phyloP scores from a whole-genome alignment of 768 basidiomycete genomes.

The Tricholoma hemisulphureum region DNA sequence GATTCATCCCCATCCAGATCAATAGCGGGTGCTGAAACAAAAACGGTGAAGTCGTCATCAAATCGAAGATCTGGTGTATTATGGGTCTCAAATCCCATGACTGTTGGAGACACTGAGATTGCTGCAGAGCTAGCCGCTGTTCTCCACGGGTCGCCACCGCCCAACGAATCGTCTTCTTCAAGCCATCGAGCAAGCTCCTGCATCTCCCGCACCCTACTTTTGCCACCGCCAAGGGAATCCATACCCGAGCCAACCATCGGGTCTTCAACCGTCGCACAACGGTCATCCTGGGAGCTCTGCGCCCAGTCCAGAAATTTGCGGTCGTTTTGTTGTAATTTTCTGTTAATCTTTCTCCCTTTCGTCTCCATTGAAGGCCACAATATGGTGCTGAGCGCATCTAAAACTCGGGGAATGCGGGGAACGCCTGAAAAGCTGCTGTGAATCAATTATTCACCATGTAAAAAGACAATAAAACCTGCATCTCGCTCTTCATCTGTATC shows the following conservation, averaged over 20 bases:
- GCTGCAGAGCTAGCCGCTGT: constrained; percentile 30
- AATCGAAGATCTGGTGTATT: constrained; percentile 30
- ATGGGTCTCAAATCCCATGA: constrained; percentile 7
- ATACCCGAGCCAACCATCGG: constrained; percentile 12
- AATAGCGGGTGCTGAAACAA: constrained; percentile 56
- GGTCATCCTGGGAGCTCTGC: constrained; percentile 37
- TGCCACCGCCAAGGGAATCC: constrained; percentile 25
- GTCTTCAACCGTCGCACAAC: constrained; percentile 23
- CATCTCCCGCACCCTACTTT: constrained; percentile 49
- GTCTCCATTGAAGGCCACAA: constrained; percentile 84
- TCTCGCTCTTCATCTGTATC: constrained; percentile 8
- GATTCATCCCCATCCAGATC: constrained; percentile 16
- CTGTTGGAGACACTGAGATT: constrained; percentile 26
- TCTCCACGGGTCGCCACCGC: constrained; percentile 41
- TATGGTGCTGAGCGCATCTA: constrained; percentile 80
- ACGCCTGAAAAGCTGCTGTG: constrained; percentile 34
- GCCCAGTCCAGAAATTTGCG: constrained; percentile 43
- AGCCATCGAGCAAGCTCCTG: constrained; percentile 63
- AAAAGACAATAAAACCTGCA: not conserved
- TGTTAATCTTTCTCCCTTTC: constrained; percentile 18
- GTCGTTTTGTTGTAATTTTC: constrained; percentile 24
- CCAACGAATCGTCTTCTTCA: constrained; percentile 43
- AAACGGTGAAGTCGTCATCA: constrained; percentile 81
- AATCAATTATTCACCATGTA: not conserved
- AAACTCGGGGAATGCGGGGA: constrained; percentile 59